These are phyloP conservation scores for Brettanomyces naardenensis DNA, from an alignment of 805 yeast species.

Conservation along the genomic window DNA sequence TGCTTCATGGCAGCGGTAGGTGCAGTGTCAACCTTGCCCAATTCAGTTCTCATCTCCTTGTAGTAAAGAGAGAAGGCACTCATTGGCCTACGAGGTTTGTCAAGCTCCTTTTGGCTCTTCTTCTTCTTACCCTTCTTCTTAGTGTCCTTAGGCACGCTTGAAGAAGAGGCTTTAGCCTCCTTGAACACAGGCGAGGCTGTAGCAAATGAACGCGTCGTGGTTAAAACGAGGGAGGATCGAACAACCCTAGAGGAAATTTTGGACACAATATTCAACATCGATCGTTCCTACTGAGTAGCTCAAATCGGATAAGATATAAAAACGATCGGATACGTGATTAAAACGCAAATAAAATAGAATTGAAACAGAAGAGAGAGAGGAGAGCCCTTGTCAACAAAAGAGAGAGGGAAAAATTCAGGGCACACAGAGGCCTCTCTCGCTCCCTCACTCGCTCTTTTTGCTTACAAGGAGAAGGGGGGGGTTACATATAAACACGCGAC, in stretches of 20 bases:
- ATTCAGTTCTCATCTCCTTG: slow-evolving; percentile 8
- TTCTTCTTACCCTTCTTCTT: slow-evolving; percentile 7
- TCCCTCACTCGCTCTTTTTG: too few relatives aligned
- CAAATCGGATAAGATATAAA: too few relatives aligned
- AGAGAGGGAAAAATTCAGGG: too few relatives aligned
- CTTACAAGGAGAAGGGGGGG: too few relatives aligned
- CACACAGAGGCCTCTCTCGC: too few relatives aligned
- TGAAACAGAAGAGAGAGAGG: too few relatives aligned
- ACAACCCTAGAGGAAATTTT: slow-evolving; percentile 1
- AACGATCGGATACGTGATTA: too few relatives aligned
- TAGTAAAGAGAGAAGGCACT: slow-evolving; percentile 12
- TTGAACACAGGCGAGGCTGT: slow-evolving; percentile 8
- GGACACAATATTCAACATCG: not conserved
- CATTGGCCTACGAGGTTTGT: slow-evolving; percentile 17
- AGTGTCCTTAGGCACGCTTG: not conserved
- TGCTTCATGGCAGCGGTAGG: slow-evolving; percentile 7
- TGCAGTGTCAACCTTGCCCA: slow-evolving; percentile 3
- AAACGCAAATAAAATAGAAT: too few relatives aligned
- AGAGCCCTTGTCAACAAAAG: too few relatives aligned
- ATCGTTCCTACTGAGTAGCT: not conserved
- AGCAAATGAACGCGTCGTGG: slow-evolving; percentile 7
- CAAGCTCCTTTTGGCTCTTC: slow-evolving; percentile 10
- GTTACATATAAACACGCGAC: too few relatives aligned
- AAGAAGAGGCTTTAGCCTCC: slow-evolving; percentile 4
- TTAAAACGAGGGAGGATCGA: not conserved